Conservation (phyloP, 1,284 basidiomycete genomes). For the Sporisorium sorghi region DNA sequence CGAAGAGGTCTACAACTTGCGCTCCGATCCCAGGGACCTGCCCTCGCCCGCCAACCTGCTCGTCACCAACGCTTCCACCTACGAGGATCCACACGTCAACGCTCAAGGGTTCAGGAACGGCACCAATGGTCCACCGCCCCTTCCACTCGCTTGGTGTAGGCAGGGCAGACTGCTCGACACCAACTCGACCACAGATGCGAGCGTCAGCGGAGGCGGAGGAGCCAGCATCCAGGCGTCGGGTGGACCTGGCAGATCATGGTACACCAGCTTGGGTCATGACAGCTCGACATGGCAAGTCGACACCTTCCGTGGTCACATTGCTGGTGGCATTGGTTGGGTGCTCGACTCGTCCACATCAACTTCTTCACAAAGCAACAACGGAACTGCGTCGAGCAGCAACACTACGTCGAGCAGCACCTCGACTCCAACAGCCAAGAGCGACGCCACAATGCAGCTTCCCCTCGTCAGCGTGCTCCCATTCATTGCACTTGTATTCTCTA, state of each 20-base stretch:
- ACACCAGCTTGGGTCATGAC: constrained; percentile 81
- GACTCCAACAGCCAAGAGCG: constrained; percentile 1
- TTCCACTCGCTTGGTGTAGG: constrained; percentile 79
- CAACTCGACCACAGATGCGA: constrained; percentile 27
- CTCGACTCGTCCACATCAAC: constrained; percentile 71
- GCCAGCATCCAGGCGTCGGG: constrained; percentile 48
- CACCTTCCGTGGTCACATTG: constrained; percentile 77
- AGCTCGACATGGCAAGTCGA: constrained; percentile 77
- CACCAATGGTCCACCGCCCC: constrained; percentile 75
- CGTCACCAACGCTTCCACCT: constrained; percentile 49
- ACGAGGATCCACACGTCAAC: constrained; percentile 47
- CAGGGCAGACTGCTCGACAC: constrained; percentile 72
- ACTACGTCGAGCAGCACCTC: constrained; percentile 6
- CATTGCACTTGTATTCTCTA: not conserved
- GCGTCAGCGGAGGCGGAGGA: constrained; percentile 41
- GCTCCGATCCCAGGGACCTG: constrained; percentile 77
- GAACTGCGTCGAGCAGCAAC: not conserved
- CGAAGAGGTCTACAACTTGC: constrained; percentile 78
- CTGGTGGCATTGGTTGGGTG: constrained; percentile 80
- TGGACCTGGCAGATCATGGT: constrained; percentile 80
- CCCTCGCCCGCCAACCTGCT: constrained; percentile 49
- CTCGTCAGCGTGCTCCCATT: not conserved
- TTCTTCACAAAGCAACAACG: constrained; percentile 4
- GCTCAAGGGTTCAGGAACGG: constrained; percentile 74
- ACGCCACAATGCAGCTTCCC: not conserved